phyloP scores from a whole-genome alignment of 2,329 filamentous ascomycete species.

The Coccinonectria pachysandricola region DNA sequence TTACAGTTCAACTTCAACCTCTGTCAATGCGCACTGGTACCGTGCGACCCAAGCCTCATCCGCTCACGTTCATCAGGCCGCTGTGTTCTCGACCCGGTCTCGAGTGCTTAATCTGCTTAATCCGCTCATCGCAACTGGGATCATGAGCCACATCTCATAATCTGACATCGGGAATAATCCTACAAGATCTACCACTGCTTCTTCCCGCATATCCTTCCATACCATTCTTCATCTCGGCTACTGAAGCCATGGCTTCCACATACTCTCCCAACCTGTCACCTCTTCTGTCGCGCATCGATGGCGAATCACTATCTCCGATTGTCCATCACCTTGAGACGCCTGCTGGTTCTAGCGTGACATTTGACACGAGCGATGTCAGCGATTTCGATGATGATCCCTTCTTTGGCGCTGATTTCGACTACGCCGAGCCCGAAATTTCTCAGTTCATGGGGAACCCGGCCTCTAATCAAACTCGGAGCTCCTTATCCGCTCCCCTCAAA shows the following conservation, averaged over 20 bases:
- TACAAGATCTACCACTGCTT: slow-evolving; percentile 12
- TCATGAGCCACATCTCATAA: slow-evolving; percentile 24
- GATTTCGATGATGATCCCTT: slow-evolving; percentile 40
- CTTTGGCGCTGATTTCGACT: slow-evolving; percentile 38
- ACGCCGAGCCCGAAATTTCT: slow-evolving; percentile 30
- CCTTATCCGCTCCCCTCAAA: slow-evolving; percentile 8
- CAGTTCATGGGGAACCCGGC: slow-evolving; percentile 33
- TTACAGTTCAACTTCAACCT: too few species aligned
- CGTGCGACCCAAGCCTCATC: too few species aligned
- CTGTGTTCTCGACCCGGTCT: too few species aligned
- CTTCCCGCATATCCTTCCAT: slow-evolving; percentile 27
- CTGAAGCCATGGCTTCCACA: slow-evolving; percentile 33
- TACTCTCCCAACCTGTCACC: slow-evolving; percentile 32
- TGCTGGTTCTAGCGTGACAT: slow-evolving; percentile 36
- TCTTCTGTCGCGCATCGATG: slow-evolving; percentile 30
- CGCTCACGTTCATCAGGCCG: too few species aligned
- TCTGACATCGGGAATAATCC: slow-evolving; percentile 16
- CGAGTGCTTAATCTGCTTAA: too few species aligned
- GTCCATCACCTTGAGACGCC: slow-evolving; percentile 32
- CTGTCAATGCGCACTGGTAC: too few species aligned
- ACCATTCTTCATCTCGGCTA: slow-evolving; percentile 10
- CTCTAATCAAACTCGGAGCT: slow-evolving; percentile 12
- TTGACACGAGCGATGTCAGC: slow-evolving; percentile 38
- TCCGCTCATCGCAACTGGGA: slow-evolving; percentile 15
- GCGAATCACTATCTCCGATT: slow-evolving; percentile 21